Percentiles rank a stretch among this genome's conserved stretches.
These are phyloP conservation scores for Sporothrix sp. DNA, from an alignment of 2,329 filamentous ascomycete species.

Conservation along the genomic window DNA sequence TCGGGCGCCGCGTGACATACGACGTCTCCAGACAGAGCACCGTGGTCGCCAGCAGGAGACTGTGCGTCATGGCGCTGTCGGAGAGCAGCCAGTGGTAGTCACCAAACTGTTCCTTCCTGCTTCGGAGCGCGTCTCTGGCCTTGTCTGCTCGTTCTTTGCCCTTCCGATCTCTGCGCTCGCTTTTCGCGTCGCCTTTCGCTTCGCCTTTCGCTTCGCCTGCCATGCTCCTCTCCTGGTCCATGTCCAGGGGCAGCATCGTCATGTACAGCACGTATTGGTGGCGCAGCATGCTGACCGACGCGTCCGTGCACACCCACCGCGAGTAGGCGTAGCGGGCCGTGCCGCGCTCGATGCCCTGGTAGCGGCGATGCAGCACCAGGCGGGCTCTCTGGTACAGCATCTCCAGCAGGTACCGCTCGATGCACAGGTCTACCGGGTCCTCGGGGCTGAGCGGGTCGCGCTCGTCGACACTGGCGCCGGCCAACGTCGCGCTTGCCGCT, in stretches of 20 bases:
- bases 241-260: slow-evolving; percentile 26
- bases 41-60: slow-evolving; percentile 39
- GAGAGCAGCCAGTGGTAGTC: slow-evolving; percentile 32
- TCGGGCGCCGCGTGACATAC: slow-evolving; percentile 12
- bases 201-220: neutral
- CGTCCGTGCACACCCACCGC: slow-evolving; percentile 33
- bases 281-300: slow-evolving; percentile 33
- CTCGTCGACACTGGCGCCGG: no score
- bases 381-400: slow-evolving; percentile 21
- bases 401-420: slow-evolving; percentile 22
- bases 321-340: slow-evolving; percentile 31
- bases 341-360: slow-evolving; percentile 24
- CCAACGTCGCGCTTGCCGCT: no score
- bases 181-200: no score
- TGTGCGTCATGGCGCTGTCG: slow-evolving; percentile 33
- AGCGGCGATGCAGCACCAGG: slow-evolving; percentile 21
- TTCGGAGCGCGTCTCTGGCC: no score
- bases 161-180: no score
- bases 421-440: slow-evolving; percentile 13
- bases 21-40: slow-evolving; percentile 33
- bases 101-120: no score
- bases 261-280: slow-evolving; percentile 34
- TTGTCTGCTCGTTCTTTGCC: no score
- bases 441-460: neutral
- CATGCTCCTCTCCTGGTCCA: neutral